A percentile compares a stretch with the other conserved stretches of the same genome.
Evolutionary conservation across 208 protist genomes (phyloP).

Genomic region (Trypanosoma brucei): DNA sequence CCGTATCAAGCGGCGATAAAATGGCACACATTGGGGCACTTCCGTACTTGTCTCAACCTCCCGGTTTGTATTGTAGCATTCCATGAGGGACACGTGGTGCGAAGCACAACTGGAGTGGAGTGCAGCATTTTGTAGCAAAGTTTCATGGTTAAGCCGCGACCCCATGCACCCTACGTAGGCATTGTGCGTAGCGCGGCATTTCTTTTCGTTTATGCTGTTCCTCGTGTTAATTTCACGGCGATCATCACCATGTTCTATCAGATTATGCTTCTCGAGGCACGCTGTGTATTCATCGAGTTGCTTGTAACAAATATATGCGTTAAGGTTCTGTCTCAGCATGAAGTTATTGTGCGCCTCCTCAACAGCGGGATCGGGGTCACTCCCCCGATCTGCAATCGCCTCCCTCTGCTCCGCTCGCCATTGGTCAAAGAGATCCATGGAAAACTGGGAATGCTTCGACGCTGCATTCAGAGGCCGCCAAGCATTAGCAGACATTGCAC

Average conservation of each 20-base stretch:
- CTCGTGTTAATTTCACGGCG: constrained; percentile 65
- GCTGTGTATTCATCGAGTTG: constrained; percentile 69
- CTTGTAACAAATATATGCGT: constrained; percentile 75
- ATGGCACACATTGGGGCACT: constrained; percentile 50
- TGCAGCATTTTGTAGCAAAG: constrained; percentile 53
- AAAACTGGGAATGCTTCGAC: constrained; percentile 57
- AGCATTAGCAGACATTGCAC: constrained; percentile 16
- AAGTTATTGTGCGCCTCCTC: constrained; percentile 71
- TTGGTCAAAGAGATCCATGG: constrained; percentile 61
- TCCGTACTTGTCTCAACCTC: constrained; percentile 42
- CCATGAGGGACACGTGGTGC: constrained; percentile 31
- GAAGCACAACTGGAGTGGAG: constrained; percentile 45
- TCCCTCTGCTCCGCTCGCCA: constrained; percentile 59
- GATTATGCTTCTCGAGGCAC: constrained; percentile 59
- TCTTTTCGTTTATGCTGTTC: constrained; percentile 63
- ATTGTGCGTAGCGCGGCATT: constrained; percentile 49
- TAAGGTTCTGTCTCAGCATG: constrained; percentile 80
- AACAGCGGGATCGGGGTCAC: constrained; percentile 35
- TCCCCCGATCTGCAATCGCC: constrained; percentile 52
- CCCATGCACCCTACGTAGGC: constrained; percentile 68
- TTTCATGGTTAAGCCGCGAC: constrained; percentile 52
- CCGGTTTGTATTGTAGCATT: constrained; percentile 53
- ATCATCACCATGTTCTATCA: constrained; percentile 36
- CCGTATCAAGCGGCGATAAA: constrained; percentile 58
- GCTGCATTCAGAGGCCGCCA: constrained; percentile 21